These are phyloP conservation scores for Mucor plumbeus DNA, from an alignment of 371 early-diverging fungal species.

Conservation along the genomic window DNA sequence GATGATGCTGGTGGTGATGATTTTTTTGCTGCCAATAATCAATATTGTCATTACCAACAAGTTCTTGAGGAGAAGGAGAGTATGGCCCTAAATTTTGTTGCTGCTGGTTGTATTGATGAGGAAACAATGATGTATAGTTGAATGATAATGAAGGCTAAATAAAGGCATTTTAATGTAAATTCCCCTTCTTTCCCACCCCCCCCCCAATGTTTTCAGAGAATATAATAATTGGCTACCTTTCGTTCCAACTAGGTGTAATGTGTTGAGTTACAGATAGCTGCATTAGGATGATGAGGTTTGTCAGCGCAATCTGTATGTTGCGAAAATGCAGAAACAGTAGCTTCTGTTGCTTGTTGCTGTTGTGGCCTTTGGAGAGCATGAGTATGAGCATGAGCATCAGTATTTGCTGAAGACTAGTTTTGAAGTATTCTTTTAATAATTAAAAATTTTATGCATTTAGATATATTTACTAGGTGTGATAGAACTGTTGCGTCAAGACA, in stretches of 20 bases:
- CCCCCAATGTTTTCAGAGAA: too few relatives aligned
- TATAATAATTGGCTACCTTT: too few relatives aligned
- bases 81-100: neutral
- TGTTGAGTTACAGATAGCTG: neutral
- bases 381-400: neutral
- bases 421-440: neutral
- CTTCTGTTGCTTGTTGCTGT: neutral
- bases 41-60: neutral
- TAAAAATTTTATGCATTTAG: neutral
- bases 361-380: neutral
- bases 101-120: neutral
- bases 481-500: constrained; percentile 89
- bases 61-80: neutral
- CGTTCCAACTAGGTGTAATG: too few relatives aligned
- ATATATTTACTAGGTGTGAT: constrained; percentile 66
- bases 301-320: too few relatives aligned
- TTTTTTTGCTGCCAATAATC: too few relatives aligned
- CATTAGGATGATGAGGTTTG: neutral
- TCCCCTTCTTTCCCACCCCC: too few relatives aligned
- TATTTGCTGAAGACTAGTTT: neutral
- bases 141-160: neutral
- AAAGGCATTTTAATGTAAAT: neutral
- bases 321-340: neutral
- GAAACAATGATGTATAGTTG: neutral
- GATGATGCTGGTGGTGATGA: too few relatives aligned